Evolutionary conservation across 768 basidiomycete genomes (phyloP).

Genomic region (Amanita thiersii): DNA sequence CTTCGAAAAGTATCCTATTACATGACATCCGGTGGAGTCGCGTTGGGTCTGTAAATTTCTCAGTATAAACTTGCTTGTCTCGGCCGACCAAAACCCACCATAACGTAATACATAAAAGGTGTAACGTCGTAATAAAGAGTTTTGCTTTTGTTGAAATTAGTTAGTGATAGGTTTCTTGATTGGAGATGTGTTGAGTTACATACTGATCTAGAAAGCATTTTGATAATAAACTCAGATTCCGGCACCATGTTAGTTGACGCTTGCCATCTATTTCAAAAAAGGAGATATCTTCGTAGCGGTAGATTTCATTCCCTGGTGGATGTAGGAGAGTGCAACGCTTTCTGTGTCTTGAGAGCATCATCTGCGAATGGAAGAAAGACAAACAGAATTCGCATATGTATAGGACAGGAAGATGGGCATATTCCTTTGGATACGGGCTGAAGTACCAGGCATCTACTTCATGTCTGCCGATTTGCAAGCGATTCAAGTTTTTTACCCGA

Average conservation of each 20-base stretch:
- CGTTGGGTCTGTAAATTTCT: slow-evolving; percentile 51
- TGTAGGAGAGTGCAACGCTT: slow-evolving; percentile 85
- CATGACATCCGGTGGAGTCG: slow-evolving; percentile 85
- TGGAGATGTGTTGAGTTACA: too few relatives aligned
- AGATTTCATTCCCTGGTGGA: slow-evolving; percentile 99
- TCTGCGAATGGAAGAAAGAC: slow-evolving; percentile 81
- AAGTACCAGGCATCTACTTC: slow-evolving; percentile 99
- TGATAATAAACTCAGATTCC: slow-evolving; percentile 91
- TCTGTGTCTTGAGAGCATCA: slow-evolving; percentile 90
- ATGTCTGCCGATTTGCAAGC: slow-evolving; percentile 91
- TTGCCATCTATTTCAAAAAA: slow-evolving; percentile 99
- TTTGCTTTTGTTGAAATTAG: slow-evolving; percentile 54
- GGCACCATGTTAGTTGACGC: slow-evolving; percentile 92
- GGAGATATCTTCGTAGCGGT: slow-evolving; percentile 93
- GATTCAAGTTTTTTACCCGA: slow-evolving; percentile 96
- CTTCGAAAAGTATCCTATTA: slow-evolving; percentile 98
- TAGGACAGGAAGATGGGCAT: slow-evolving; percentile 88
- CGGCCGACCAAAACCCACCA: slow-evolving; percentile 46
- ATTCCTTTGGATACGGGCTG: slow-evolving; percentile 97
- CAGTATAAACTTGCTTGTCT: slow-evolving; percentile 8
- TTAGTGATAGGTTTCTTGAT: too few relatives aligned
- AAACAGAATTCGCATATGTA: slow-evolving; percentile 99
- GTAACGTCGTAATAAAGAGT: slow-evolving; percentile 99
- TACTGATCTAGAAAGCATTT: slow-evolving; percentile 99
- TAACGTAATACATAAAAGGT: slow-evolving; percentile 99